Conservation (phyloP, 73 alveolate species). For the Blepharisma japonicum region DNA sequence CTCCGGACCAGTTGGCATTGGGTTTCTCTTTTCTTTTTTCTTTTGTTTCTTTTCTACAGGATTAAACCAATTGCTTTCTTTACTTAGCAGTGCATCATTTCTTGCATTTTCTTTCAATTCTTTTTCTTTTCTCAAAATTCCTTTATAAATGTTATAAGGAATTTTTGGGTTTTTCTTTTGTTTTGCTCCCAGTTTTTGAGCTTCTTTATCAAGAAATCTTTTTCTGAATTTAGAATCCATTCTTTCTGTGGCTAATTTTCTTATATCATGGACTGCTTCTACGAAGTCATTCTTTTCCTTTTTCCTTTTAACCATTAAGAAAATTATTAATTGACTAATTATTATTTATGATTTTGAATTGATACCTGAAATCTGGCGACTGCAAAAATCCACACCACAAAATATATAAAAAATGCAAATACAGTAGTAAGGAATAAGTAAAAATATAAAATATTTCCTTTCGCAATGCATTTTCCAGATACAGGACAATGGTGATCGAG, state of each 20-base stretch:
- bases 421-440: conserved; percentile 37
- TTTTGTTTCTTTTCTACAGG: neutral
- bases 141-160: conserved; percentile 26
- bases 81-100: conserved; percentile 1
- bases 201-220: neutral
- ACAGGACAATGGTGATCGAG: conserved; percentile 74
- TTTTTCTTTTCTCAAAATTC: conserved; percentile 14
- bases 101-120: neutral
- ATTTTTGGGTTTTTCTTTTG: conserved; percentile 17
- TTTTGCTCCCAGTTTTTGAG: conserved; percentile 19
- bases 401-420: neutral
- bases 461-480: conserved; percentile 74
- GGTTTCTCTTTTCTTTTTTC: conserved; percentile 3
- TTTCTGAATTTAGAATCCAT: conserved; percentile 23
- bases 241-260: conserved; percentile 16
- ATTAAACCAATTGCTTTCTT: neutral
- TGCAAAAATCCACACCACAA: neutral
- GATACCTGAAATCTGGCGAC: neutral
- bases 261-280: conserved; percentile 13
- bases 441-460: conserved; percentile 42
- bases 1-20: neutral
- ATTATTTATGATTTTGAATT: no score
- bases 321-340: no score
- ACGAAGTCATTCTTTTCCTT: conserved; percentile 21
- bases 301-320: conserved; percentile 14